Base-by-base conservation (phyloP, 2,329 filamentous ascomycete species). In the Aspergillus proliferans region DNA sequence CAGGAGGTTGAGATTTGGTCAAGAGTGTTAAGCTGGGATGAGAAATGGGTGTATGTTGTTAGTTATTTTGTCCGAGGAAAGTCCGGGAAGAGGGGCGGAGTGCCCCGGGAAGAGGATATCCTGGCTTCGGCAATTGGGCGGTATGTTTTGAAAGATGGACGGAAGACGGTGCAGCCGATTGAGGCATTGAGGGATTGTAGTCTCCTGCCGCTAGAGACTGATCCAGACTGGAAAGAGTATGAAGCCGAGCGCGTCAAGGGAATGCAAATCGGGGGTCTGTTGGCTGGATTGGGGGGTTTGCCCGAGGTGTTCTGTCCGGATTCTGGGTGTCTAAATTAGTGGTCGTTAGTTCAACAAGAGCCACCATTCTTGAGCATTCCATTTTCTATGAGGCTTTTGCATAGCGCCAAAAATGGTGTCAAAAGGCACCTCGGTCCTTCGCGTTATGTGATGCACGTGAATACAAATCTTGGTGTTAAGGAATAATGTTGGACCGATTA, bases 41-140 rank as follows among this genome's bases (percentile, higher is more conserved):
- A 81, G 54, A 88, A 88, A 71, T 89, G 86, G 86, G 59, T 88
- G 36, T 87, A 85, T 65, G 74, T 88, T 39, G 75, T 86, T 21
- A 85, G 81, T 30, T 83, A 87, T 63, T 88, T 85, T 54, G 79
- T 88, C 1, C 79, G 69, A n/a, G 64, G 62, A 18, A 61, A 63
- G 28, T 62, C 65, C 47, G 18, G 42, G 15, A 34, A 22, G 3
- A 21, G 22, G 2, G 33, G 24, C 5, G 6, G 19, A 15, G 9
- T 38, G 1, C 45, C 45, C 2, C 69, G 73, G 80, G 67, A 80
- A 76, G 66, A 80, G 59, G 77, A 28, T 28, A 43, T 88, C 30
- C 77, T 83, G 57, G 86, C 85, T 1, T 84, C 83, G 0, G 81
- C 82, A 4, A 70, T 88, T 34, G 81, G 78, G 71, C 87, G 87